These are phyloP conservation scores for Chromera velia DNA, from an alignment of 73 alveolate genomes.

Conservation along the genomic window DNA sequence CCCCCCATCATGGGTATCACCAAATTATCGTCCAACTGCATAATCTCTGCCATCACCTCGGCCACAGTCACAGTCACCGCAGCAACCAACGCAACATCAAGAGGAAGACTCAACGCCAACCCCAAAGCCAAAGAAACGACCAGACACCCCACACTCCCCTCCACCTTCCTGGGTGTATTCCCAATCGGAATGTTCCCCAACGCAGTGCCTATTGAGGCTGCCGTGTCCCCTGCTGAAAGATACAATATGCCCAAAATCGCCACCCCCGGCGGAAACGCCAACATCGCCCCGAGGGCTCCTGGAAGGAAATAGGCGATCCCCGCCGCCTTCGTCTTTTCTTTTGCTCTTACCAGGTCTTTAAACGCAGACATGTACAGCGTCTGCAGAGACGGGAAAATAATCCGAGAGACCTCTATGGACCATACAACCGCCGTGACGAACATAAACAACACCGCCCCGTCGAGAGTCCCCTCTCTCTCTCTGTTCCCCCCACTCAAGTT, in stretches of 20 bases:
- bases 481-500: constrained; percentile 14
- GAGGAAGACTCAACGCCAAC: constrained; percentile 12
- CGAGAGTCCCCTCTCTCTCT: constrained; percentile 1
- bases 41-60: constrained; percentile 33
- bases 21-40: constrained; percentile 28
- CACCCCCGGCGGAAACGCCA: constrained; percentile 18
- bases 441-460: constrained; percentile 26
- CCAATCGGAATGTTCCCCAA: constrained; percentile 27
- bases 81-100: constrained; percentile 15
- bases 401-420: constrained; percentile 26
- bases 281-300: constrained; percentile 29
- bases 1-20: constrained; percentile 33
- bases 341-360: constrained; percentile 22
- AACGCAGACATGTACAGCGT: constrained; percentile 23
- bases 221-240: constrained; percentile 33
- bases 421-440: constrained; percentile 13
- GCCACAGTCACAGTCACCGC: constrained; percentile 22
- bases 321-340: constrained; percentile 34
- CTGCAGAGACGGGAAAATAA: constrained; percentile 26
- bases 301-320: constrained; percentile 40
- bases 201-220: constrained; percentile 43
- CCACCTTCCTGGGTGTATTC: constrained; percentile 25
- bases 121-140: constrained; percentile 14
- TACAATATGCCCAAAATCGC: constrained; percentile 20
- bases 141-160: constrained; percentile 33